A percentile compares a stretch with the other conserved stretches of the same genome.
These are phyloP conservation scores for Fraxinus angustifolia DNA, from an alignment of 305 asterid species.

Conservation along the genomic window DNA sequence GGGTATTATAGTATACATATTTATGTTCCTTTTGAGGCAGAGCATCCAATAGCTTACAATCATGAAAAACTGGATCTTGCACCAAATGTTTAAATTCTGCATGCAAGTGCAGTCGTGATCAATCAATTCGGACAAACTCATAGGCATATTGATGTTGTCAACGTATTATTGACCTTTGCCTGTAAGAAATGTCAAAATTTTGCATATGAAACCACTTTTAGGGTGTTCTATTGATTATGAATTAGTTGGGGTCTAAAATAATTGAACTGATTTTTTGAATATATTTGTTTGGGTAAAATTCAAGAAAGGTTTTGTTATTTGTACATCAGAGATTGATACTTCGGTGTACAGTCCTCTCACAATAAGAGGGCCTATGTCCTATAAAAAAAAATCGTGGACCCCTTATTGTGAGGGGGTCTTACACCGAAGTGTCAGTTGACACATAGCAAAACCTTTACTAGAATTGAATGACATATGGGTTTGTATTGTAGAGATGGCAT, in stretches of 20 bases:
- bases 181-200: background rate
- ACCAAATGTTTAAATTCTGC: conserved; percentile 20
- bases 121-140: conserved; percentile 8
- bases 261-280: background rate
- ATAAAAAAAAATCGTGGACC: too few species aligned
- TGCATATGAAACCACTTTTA: background rate
- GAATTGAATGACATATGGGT: background rate
- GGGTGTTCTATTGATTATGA: background rate
- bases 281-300: background rate
- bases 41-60: conserved; percentile 27
- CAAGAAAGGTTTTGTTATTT: too few species aligned
- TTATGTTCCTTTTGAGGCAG: conserved; percentile 13
- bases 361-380: too few species aligned
- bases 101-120: conserved; percentile 16
- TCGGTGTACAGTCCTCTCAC: too few species aligned
- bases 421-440: too few species aligned
- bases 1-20: background rate
- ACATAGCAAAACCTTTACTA: too few species aligned
- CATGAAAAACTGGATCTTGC: conserved; percentile 27
- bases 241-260: background rate
- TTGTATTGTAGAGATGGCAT: background rate
- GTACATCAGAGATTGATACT: too few species aligned
- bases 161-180: background rate
- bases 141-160: background rate
- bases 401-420: too few species aligned